Evolutionary conservation across 495 filamentous ascomycete species (phyloP), one percentile per base, ranked within the genome.

Genomic region (Astrothelium subdiscretum): DNA sequence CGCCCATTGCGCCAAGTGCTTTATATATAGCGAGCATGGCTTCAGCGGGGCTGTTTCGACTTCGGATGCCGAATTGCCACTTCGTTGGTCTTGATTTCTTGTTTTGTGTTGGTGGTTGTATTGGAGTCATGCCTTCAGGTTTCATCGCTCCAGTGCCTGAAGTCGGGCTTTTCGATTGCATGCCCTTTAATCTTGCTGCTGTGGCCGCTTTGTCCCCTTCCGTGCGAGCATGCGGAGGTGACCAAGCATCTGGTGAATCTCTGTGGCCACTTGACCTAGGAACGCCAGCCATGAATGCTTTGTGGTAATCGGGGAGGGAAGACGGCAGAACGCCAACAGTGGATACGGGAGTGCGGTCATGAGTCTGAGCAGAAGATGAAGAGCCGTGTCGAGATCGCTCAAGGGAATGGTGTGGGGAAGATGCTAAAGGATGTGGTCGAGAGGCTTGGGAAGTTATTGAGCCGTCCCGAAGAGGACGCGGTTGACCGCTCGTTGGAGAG

Each of bases 31-130:
- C 96, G 11, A 91, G 74, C 70, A 98, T 87, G 0, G 94, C 94
- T 68, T 98, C 94, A 31, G 92, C 85, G 0, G 95, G 94, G 26
- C 90, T 88, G 72, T 97, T 98, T 32, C 95, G 81, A 26, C 88
- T 92, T 1, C 94, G 84, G 63, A 98, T 98, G 32, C 94, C 94
- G 70, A 97, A 98, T 73, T 97, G 95, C 94, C 94, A 98, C 63
- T 90, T 88, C 0, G 90, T 89, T 2, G 85, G 83, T 60, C 82
- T 82, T 31, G 73, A 76, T 72, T 85, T 88, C 71, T 88, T 92
- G 29, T 76, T 59, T 20, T 59, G 29, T 4, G 40, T 6, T 31
- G 61, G 63, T 24, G 63, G 61, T 10, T 74, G 73, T 4, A 78
- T 42, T 1, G 70, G 58, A 12, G 75, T 78, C 73, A 78, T 82